Base-by-base conservation (phyloP, 345 rosid species). In the Linum usitatissimum region DNA sequence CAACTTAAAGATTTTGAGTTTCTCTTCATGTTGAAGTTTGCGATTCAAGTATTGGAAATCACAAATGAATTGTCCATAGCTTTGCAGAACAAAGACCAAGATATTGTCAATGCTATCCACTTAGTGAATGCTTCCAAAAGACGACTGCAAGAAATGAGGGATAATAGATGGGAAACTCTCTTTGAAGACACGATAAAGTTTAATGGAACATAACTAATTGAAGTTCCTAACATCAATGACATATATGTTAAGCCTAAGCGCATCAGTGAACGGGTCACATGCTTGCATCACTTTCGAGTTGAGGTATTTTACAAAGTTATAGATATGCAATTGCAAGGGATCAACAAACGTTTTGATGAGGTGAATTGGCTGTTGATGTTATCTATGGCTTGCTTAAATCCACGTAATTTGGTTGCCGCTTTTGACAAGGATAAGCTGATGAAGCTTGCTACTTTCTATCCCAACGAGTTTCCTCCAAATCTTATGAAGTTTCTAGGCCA, bases 61-160 rank as follows among this genome's bases (percentile, higher is more conserved):
- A 55, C 51, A 8, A 13, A 59, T 70, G 49, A 58, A 34, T 36
- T 64, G 12, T 63, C 63, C 7, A 6, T 56, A 12, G 28, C 38
- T 19, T 63, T 69, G 4, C 19, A 57, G 63, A 57, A n/a, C 19
- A 63, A 64, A 19, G 36, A 64, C 18, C 13, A 64, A 60, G 38
- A 64, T 14, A 70, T 70, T 5, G 60, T 54, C 0, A 59, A 59
- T 64, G 51, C 5, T 3, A 64, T 60, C 48, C 2, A 5, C 9
- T 39, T 59, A 0, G 60, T 53, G 19, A 38, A 18, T 21, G 17
- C 53, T 13, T 21, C 15, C 6, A 59, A 64, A 36, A 10, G 39
- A 38, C 17, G 18, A 13, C 19, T 59, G 6, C 45, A 58, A 18
- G 14, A 19, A 1, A 19, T 64, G 13, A 64, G 57, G 18, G 64